A percentile compares a stretch with the other conserved stretches of the same genome.
These are phyloP conservation scores for Nakazawaea molendinolei DNA, from an alignment of 805 yeast species.

Conservation along the genomic window DNA sequence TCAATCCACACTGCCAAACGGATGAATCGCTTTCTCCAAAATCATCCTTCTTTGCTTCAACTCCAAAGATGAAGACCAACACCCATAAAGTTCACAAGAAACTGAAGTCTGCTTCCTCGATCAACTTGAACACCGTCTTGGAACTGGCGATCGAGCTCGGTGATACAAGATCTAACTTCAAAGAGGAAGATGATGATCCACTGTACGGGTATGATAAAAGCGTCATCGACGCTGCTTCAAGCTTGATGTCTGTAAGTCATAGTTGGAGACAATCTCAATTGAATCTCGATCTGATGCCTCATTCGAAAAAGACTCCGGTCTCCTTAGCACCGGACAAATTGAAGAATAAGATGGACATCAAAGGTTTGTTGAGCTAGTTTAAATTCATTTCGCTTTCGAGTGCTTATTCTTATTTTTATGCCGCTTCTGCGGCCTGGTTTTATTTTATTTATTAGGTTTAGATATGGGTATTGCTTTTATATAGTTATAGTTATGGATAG, in stretches of 20 bases:
- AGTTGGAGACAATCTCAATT: conserved; percentile 1
- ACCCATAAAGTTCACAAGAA: conserved; percentile 5
- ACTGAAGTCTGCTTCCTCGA: conserved; percentile 9
- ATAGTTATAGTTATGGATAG: too few relatives aligned
- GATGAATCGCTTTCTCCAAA: conserved; percentile 8
- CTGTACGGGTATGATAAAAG: conserved; percentile 5
- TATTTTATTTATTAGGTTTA: too few relatives aligned
- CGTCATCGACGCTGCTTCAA: conserved; percentile 8
- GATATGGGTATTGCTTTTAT: too few relatives aligned
- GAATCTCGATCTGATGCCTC: neutral
- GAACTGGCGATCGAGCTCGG: conserved; percentile 1
- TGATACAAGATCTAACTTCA: neutral
- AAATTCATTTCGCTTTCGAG: too few relatives aligned
- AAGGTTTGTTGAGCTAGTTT: conserved; percentile 7
- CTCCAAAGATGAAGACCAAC: neutral
- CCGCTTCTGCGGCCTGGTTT: too few relatives aligned
- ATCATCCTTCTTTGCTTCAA: conserved; percentile 1
- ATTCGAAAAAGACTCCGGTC: too few relatives aligned
- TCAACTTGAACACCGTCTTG: conserved; percentile 7
- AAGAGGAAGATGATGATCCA: neutral
- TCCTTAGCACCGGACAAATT: neutral
- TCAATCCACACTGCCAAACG: neutral
- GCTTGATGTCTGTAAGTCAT: conserved; percentile 7
- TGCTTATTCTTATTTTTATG: too few relatives aligned
- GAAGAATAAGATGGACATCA: conserved; percentile 10